phyloP scores from a whole-genome alignment of 2,329 filamentous ascomycete genomes.

The Fusarium abutilonis region DNA sequence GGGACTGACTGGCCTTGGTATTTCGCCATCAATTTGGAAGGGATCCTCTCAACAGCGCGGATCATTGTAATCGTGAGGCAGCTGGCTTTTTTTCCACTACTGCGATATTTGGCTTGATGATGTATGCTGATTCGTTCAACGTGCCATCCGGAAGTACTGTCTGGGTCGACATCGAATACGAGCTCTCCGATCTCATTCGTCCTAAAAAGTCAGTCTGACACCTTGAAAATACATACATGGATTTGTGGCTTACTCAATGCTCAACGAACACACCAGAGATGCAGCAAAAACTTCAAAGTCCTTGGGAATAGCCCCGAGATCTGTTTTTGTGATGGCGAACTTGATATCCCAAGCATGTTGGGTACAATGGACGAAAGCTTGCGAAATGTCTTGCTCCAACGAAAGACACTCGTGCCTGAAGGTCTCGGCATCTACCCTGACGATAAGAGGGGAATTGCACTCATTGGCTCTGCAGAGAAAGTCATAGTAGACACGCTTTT shows the following conservation, averaged over 20 bases:
- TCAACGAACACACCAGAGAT: constrained; percentile 38
- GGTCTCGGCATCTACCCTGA: constrained; percentile 45
- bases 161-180: constrained; percentile 25
- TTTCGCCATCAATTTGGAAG: not conserved
- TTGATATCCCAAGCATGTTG: constrained; percentile 49
- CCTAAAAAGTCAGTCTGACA: constrained; percentile 28
- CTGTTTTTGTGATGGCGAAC: constrained; percentile 32
- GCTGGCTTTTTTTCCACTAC: constrained; percentile 13
- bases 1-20: constrained; percentile 26
- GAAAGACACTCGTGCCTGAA: constrained; percentile 40
- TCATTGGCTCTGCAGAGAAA: constrained; percentile 37
- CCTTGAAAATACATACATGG: too few species aligned
- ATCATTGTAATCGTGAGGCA: constrained; percentile 42
- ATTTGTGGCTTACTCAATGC: constrained; percentile 39
- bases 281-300: constrained; percentile 34
- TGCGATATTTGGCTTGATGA: constrained; percentile 40
- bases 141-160: constrained; percentile 5
- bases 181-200: constrained; percentile 27
- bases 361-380: constrained; percentile 47
- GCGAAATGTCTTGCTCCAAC: constrained; percentile 29
- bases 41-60: constrained; percentile 24
- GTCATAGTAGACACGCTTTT: constrained; percentile 42
- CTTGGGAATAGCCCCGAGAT: constrained; percentile 20
- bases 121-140: constrained; percentile 35
- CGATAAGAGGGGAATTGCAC: constrained; percentile 16